A percentile compares a stretch with the other conserved stretches of the same genome.
Evolutionary conservation across 169 alveolate genomes (phyloP).

Genomic region (Eimeria sp.): DNA sequence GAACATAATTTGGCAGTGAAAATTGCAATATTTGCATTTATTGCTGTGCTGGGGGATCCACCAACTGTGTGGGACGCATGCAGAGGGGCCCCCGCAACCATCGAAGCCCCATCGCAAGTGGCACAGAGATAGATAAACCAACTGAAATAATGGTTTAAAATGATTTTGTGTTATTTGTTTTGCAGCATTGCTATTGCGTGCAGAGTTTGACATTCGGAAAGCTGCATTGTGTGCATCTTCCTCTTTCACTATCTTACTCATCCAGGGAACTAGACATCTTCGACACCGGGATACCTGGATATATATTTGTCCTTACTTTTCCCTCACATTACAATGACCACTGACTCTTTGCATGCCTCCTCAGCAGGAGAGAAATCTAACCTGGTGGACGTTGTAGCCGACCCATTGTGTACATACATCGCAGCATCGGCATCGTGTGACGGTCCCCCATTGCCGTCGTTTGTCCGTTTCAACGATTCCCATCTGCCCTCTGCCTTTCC

Average conservation of each 20-base stretch:
- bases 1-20: background rate
- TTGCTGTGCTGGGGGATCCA: background rate
- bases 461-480: conserved; percentile 64
- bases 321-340: background rate
- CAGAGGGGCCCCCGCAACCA: conserved; percentile 30
- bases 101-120: background rate
- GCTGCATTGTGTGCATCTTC: background rate
- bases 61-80: background rate
- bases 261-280: background rate
- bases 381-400: background rate
- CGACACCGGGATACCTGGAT: background rate
- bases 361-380: background rate
- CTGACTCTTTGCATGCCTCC: background rate
- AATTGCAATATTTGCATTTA: background rate
- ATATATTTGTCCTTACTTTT: background rate
- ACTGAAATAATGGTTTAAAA: background rate
- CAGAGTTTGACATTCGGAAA: background rate
- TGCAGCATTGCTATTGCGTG: background rate
- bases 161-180: background rate
- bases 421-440: conserved; percentile 65
- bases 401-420: conserved; percentile 11
- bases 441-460: conserved; percentile 73
- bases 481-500: conserved; percentile 64
- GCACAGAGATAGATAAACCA: background rate
- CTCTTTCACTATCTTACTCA: background rate